Evolutionary conservation across 441 rosid genomes (phyloP).

Genomic region (Geranium incanum): DNA sequence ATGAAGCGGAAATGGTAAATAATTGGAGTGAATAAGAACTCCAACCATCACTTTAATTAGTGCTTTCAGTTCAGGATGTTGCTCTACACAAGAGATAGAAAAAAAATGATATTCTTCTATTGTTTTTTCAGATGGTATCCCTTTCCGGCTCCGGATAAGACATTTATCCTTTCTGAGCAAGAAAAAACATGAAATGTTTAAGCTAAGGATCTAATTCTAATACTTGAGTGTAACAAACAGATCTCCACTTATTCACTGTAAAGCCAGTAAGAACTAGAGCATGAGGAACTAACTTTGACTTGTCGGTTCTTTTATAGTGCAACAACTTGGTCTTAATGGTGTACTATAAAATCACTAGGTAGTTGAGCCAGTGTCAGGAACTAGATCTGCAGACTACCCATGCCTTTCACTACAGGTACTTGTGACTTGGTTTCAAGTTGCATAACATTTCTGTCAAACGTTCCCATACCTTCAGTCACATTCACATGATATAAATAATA

Average conservation of each 20-base stretch:
- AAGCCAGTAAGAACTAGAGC: not conserved
- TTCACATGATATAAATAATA: not conserved
- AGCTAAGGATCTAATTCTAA: not conserved
- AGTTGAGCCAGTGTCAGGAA: not conserved
- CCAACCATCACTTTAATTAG: not conserved
- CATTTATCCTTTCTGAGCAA: not conserved
- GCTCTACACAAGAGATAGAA: not conserved
- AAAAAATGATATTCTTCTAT: not conserved
- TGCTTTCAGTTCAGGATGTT: not conserved
- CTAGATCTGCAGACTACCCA: not conserved
- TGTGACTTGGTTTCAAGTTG: not conserved
- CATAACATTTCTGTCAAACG: not conserved
- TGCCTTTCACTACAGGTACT: not conserved
- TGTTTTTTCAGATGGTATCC: not conserved
- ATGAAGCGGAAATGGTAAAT: conserved; percentile 16
- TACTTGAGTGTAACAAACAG: not conserved
- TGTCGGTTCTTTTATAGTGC: not conserved
- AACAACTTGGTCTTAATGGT: too few species aligned
- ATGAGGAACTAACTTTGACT: not conserved
- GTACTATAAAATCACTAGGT: not conserved
- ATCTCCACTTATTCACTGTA: not conserved
- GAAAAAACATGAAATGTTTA: not conserved
- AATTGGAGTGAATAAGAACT: conserved; percentile 2
- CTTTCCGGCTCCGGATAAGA: not conserved
- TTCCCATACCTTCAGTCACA: not conserved